Evolutionary conservation across 768 basidiomycete species (phyloP).

Genomic region (Serpula lacrymans): DNA sequence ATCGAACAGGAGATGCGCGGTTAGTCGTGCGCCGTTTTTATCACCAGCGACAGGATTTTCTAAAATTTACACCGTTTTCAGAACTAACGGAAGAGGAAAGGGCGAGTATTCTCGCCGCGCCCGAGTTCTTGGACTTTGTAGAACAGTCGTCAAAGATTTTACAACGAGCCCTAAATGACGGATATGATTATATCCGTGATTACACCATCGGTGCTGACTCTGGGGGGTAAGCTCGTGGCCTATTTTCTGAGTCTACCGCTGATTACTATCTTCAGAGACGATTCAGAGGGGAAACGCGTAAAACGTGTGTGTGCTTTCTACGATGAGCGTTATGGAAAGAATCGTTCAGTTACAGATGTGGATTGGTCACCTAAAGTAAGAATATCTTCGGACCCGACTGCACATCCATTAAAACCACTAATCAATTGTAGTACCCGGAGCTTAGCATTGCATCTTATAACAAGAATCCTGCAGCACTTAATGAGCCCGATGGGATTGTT

Average conservation of each 20-base stretch:
- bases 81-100: conserved; percentile 89
- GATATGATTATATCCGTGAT: conserved; percentile 95
- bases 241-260: not conserved
- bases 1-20: conserved; percentile 86
- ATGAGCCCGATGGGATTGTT: conserved; percentile 96
- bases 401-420: not conserved
- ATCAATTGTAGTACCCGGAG: conserved; percentile 92
- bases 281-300: conserved; percentile 84
- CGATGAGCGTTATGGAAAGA: conserved; percentile 88
- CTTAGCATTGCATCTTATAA: conserved; percentile 95
- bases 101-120: conserved; percentile 74
- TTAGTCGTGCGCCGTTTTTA: conserved; percentile 27
- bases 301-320: conserved; percentile 94
- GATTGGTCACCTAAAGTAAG: conserved; percentile 97
- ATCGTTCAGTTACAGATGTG: conserved; percentile 91
- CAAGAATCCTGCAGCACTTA: conserved; percentile 89
- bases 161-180: conserved; percentile 90
- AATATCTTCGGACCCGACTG: not conserved
- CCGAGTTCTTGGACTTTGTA: conserved; percentile 91
- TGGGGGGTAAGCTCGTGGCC: conserved; percentile 55
- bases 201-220: conserved; percentile 89
- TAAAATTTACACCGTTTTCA: conserved; percentile 32
- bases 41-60: not conserved
- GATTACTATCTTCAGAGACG: conserved; percentile 54
- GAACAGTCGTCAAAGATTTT: conserved; percentile 94